Percentiles rank a stretch among this genome's conserved stretches.
phyloP scores from a whole-genome alignment of 83 land plant genomes.

The Picea abies region DNA sequence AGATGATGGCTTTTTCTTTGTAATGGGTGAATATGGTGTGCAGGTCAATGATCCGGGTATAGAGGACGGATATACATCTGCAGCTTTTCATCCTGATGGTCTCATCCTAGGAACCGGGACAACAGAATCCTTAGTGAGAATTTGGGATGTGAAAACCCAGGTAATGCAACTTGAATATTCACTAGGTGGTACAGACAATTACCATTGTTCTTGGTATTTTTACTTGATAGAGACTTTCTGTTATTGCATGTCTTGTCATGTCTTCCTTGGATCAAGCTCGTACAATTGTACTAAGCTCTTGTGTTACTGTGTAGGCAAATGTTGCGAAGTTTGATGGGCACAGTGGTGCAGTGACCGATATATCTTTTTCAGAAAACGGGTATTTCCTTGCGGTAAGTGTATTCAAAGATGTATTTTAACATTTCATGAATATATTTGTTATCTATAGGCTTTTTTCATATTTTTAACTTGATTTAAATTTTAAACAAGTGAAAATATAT shows the following conservation, averaged over 20 bases:
- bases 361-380: constrained; percentile 99
- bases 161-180: constrained; percentile 23
- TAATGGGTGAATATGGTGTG: background rate
- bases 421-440: background rate
- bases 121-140: constrained; percentile 80
- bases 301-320: constrained; percentile 58
- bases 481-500: too few relatives aligned
- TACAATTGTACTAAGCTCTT: background rate
- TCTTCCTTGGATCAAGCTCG: background rate
- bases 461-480: too few relatives aligned
- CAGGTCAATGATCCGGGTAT: constrained; percentile 83
- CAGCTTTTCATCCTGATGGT: constrained; percentile 99
- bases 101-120: constrained; percentile 98
- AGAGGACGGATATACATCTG: constrained; percentile 90
- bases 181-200: background rate
- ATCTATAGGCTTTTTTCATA: background rate
- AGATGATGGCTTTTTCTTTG: too few relatives aligned
- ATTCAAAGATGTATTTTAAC: background rate
- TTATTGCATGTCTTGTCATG: background rate
- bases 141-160: constrained; percentile 99
- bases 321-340: constrained; percentile 98
- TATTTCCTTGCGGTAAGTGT: constrained; percentile 95
- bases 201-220: background rate
- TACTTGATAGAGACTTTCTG: background rate
- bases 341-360: constrained; percentile 82